Percentiles rank a stretch among this genome's conserved stretches.
phyloP scores from a whole-genome alignment of 2,329 filamentous ascomycete genomes.

The Neurospora sp. region DNA sequence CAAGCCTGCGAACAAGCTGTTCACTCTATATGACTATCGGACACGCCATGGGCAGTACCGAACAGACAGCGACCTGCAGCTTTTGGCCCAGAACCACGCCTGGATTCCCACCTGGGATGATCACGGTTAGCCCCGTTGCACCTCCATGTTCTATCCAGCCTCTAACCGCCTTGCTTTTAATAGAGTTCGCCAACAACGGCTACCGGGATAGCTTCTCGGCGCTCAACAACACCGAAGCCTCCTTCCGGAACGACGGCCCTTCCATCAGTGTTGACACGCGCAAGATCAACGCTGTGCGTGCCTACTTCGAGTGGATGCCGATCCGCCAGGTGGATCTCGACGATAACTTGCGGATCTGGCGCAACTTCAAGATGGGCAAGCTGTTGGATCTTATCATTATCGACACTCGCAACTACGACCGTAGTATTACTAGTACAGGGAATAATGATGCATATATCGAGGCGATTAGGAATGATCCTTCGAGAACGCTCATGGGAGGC shows the following conservation, averaged over 20 bases:
- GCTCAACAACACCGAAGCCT: conserved; percentile 57
- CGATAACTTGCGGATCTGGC: conserved; percentile 60
- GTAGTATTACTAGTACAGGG: conserved; percentile 46
- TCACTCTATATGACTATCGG: conserved; percentile 48
- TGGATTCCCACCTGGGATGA: conserved; percentile 60
- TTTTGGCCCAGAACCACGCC: conserved; percentile 45
- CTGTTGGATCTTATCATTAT: conserved; percentile 60
- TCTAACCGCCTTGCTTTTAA: not conserved
- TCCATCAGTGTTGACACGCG: conserved; percentile 59
- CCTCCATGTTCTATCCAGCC: not conserved
- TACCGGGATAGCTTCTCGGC: conserved; percentile 52
- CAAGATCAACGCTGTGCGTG: conserved; percentile 64
- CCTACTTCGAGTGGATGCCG: conserved; percentile 60
- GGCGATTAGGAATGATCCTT: conserved; percentile 55
- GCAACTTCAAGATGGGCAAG: conserved; percentile 55
- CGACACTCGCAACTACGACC: conserved; percentile 60
- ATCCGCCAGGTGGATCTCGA: conserved; percentile 52
- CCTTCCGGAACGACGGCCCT: conserved; percentile 45
- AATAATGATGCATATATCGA: conserved; percentile 54
- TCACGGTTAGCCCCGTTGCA: conserved; percentile 28
- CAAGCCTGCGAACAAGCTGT: conserved; percentile 26
- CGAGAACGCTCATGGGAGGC: conserved; percentile 60
- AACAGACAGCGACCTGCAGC: conserved; percentile 49
- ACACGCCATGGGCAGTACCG: conserved; percentile 48
- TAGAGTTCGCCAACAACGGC: conserved; percentile 44